Base-by-base conservation (phyloP, 1,139 yeast genomes). In the Kodamaea alishanica region DNA sequence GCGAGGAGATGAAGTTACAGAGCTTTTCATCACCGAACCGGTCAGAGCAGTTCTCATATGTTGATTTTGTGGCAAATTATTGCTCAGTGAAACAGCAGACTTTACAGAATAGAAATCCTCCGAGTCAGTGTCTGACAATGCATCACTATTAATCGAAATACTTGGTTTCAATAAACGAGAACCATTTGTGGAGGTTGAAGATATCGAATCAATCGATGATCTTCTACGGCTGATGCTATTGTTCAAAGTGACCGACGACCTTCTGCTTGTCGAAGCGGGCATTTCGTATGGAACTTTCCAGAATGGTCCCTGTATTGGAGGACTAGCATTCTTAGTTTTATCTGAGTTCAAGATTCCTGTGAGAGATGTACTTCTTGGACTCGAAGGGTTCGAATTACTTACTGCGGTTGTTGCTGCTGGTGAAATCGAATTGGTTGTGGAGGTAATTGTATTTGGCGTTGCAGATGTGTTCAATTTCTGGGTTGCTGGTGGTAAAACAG, bases 251-350 rank as follows among this genome's bases (percentile, higher is more conserved):
- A 42, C 28, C 15, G 47, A 43, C 8, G 46, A 41, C 3, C 42
- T 35, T 28, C 46, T 25, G 15, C 44, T 39, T 6, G 47, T 34
- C 11, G 45, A 43, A 6, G 55, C 55, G 1, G 76, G 77, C 75
- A 71, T 68, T 49, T 71, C 76, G 52, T 71, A 71, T 24, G 77
- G 77, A 7, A 71, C 77, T 49, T 70, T 71, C 77, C 77, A 71
- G 52, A 71, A 68, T 5, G 76, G 76, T 10, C 73, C 76, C 43
- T 64, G 71, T 30, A 70, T 62, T 31, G 70, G 70, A 4, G 72
- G 68, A 40, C 64, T 58, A 11, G 46, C 26, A 38, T 40, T 44
- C 32, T 51, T 56, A 28, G 46, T 48, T 31, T 42, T 47, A 24
- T 41, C 42, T 30, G 45, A 28, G 35, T 48, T 51, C 37, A 42